Percentiles rank a stretch among this genome's conserved stretches.
phyloP scores from a whole-genome alignment of 257 asterid species.

The Fraxinus americana region DNA sequence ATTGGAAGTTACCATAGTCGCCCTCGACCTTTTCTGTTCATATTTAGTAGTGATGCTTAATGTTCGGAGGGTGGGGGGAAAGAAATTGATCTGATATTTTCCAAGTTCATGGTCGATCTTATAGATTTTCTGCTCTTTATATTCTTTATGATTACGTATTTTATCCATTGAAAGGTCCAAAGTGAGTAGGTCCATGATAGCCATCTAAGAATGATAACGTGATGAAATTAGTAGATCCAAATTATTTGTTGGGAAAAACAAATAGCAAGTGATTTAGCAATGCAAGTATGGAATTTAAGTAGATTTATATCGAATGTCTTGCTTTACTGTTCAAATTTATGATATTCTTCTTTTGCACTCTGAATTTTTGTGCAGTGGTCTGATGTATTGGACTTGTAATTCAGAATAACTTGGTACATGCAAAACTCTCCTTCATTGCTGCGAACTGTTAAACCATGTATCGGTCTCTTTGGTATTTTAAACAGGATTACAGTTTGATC shows the following conservation, averaged over 20 bases:
- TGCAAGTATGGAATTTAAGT: neutral
- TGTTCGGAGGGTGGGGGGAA: too few species aligned
- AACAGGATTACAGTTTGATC: neutral
- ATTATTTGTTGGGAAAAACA: too few species aligned
- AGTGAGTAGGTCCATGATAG: too few species aligned
- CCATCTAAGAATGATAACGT: too few species aligned
- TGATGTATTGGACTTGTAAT: conserved; percentile 62
- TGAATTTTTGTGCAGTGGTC: conserved; percentile 48
- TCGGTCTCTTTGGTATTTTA: conserved; percentile 9
- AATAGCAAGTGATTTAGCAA: neutral
- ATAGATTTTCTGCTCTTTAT: too few species aligned
- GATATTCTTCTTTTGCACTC: neutral
- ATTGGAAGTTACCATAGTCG: neutral
- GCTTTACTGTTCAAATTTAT: neutral
- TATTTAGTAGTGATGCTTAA: neutral
- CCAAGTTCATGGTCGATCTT: too few species aligned
- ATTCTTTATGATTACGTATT: too few species aligned
- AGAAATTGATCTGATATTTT: too few species aligned
- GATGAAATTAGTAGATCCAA: too few species aligned
- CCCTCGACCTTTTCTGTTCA: neutral
- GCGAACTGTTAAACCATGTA: neutral
- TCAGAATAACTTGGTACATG: conserved; percentile 33
- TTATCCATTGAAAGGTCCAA: too few species aligned
- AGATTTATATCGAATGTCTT: neutral
- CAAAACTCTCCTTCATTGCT: conserved; percentile 14